Evolutionary conservation across 73 alveolate species (phyloP).

Genomic region (Symbiodinium natans): DNA sequence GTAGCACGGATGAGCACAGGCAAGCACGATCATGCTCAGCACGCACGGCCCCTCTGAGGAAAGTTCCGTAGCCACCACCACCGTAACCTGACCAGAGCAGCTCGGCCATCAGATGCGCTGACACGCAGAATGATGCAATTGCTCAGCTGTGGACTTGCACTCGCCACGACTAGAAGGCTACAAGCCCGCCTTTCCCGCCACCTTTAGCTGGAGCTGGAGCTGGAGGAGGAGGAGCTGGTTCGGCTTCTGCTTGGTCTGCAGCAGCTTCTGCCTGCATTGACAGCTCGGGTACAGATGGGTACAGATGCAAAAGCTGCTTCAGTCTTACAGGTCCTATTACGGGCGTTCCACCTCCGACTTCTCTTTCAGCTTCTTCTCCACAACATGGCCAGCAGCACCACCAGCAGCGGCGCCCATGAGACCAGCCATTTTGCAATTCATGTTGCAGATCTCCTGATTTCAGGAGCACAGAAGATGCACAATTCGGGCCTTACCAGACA

Average conservation of each 20-base stretch:
- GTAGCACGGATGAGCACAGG: no score
- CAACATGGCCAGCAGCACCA: slow-evolving; percentile 81
- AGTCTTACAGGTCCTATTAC: no score
- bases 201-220: neutral
- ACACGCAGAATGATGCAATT: neutral
- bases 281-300: no score
- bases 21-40: no score
- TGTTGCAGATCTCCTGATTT: slow-evolving; percentile 83
- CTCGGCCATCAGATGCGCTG: neutral
- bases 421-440: slow-evolving; percentile 93
- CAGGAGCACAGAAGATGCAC: neutral
- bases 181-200: slow-evolving; percentile 2
- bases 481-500: neutral
- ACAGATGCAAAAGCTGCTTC: no score
- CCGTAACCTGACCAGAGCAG: neutral
- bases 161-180: neutral
- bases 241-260: slow-evolving; percentile 25
- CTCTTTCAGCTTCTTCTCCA: slow-evolving; percentile 50
- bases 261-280: neutral
- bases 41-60: neutral
- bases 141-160: neutral
- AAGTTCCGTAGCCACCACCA: neutral
- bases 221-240: neutral
- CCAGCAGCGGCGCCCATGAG: slow-evolving; percentile 93
- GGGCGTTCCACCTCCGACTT: slow-evolving; percentile 29